Evolutionary conservation across 2,329 filamentous ascomycete genomes (phyloP).

Genomic region (Colletotrichum somersetense): DNA sequence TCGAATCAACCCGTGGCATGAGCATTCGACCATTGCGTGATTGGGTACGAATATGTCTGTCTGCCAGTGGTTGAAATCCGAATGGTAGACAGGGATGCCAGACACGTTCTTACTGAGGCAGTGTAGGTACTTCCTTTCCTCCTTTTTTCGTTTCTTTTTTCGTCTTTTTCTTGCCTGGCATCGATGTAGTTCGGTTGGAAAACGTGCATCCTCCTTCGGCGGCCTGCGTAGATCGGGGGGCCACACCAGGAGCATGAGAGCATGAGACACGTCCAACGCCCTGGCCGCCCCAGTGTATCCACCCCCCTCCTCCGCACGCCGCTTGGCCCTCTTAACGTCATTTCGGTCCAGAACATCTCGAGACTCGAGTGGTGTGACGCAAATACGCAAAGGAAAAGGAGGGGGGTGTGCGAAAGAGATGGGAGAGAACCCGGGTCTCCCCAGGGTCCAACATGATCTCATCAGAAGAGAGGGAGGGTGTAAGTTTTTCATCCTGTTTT

Average conservation of each 20-base stretch:
- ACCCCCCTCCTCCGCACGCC: conserved; percentile 34
- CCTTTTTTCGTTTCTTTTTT: neutral
- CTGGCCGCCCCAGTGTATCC: conserved; percentile 35
- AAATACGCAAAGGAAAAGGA: conserved; percentile 14
- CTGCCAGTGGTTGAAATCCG: conserved; percentile 26
- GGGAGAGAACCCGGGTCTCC: conserved; percentile 7
- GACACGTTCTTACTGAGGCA: conserved; percentile 6
- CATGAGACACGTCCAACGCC: conserved; percentile 37
- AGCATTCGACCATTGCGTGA: conserved; percentile 20
- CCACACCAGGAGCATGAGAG: conserved; percentile 32
- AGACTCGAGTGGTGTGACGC: conserved; percentile 40
- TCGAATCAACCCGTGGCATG: conserved; percentile 18
- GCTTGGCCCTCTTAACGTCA: conserved; percentile 48
- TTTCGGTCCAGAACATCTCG: conserved; percentile 41
- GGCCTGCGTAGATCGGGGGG: conserved; percentile 34
- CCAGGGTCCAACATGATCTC: conserved; percentile 45
- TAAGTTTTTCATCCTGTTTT: conserved; percentile 43
- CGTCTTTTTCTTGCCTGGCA: neutral
- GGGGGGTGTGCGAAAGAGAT: conserved; percentile 3
- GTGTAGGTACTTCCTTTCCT: neutral
- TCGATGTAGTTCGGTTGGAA: conserved; percentile 2
- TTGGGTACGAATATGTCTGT: conserved; percentile 10
- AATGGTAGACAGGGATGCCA: conserved; percentile 26
- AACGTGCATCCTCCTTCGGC: conserved; percentile 18
- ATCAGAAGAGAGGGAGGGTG: conserved; percentile 36